Conservation (phyloP, 2,329 filamentous ascomycete species). For the Tolypocladium nubicola region DNA sequence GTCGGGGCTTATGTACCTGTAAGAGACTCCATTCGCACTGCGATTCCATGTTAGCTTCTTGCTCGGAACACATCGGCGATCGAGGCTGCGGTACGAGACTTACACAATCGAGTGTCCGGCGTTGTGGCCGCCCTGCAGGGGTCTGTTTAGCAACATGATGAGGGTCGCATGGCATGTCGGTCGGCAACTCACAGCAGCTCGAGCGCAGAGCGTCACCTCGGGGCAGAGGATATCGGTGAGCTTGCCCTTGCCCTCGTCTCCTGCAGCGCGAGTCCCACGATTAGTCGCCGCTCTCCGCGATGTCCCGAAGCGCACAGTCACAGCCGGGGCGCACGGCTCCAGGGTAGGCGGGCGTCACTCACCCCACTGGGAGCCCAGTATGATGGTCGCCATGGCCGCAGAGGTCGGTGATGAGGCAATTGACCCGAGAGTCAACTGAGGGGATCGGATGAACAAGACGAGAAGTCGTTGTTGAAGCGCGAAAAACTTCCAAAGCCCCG, state of each 20-base stretch:
- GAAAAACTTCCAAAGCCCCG: background rate
- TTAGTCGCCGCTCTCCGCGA: background rate
- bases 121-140: constrained; percentile 17
- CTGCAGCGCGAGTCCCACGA: constrained; percentile 6
- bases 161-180: constrained; percentile 6
- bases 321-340: constrained; percentile 5
- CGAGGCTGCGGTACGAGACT: background rate
- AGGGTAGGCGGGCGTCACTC: constrained; percentile 9
- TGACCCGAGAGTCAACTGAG: background rate
- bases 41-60: background rate
- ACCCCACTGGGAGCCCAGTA: constrained; percentile 29
- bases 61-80: background rate
- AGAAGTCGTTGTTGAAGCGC: background rate
- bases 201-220: constrained; percentile 19
- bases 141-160: constrained; percentile 9
- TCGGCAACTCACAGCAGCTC: constrained; percentile 19
- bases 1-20: constrained; percentile 16
- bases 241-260: constrained; percentile 28
- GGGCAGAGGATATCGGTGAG: constrained; percentile 22
- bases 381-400: constrained; percentile 17
- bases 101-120: constrained; percentile 14
- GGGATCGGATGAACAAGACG: background rate
- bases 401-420: background rate
- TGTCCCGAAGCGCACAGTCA: constrained; percentile 10
- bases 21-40: constrained; percentile 22